phyloP scores from a whole-genome alignment of 352 stramenopile species.

The Phytophthora capsici region DNA sequence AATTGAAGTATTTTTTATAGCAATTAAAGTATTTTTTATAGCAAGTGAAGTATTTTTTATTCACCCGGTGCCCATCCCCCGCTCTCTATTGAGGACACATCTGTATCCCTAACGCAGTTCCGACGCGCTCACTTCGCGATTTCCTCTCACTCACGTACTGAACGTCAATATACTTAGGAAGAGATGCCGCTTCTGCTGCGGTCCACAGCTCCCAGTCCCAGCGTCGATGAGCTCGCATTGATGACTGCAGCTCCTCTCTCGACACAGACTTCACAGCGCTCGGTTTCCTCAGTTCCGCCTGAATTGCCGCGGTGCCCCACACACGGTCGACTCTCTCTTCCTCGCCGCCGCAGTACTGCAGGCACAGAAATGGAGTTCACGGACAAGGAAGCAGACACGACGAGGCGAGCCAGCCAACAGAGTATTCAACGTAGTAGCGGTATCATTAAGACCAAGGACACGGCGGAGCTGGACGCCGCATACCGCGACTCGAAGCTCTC shows the following conservation, averaged over 20 bases:
- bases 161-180: not conserved
- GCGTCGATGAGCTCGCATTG: slow-evolving; percentile 76
- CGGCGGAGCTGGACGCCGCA: slow-evolving; percentile 2
- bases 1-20: too few relatives aligned
- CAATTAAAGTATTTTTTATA: slow-evolving; percentile 25
- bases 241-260: slow-evolving; percentile 43
- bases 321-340: slow-evolving; percentile 44
- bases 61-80: too few relatives aligned
- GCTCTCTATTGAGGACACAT: slow-evolving; percentile 6
- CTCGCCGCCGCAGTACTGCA: slow-evolving; percentile 40
- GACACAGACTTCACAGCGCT: slow-evolving; percentile 18
- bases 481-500: slow-evolving; percentile 44
- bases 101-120: slow-evolving; percentile 10
- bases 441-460: slow-evolving; percentile 21
- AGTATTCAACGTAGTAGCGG: slow-evolving; percentile 23
- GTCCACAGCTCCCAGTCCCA: slow-evolving; percentile 66
- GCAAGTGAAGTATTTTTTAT: slow-evolving; percentile 24
- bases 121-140: slow-evolving; percentile 28
- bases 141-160: slow-evolving; percentile 11
- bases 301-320: slow-evolving; percentile 48
- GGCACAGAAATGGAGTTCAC: slow-evolving; percentile 35
- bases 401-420: slow-evolving; percentile 21
- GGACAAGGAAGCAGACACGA: slow-evolving; percentile 12
- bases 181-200: slow-evolving; percentile 78
- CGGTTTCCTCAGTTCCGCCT: slow-evolving; percentile 16